Conservation (phyloP, 169 alveolate species). For the Sarcocystis neurona region DNA sequence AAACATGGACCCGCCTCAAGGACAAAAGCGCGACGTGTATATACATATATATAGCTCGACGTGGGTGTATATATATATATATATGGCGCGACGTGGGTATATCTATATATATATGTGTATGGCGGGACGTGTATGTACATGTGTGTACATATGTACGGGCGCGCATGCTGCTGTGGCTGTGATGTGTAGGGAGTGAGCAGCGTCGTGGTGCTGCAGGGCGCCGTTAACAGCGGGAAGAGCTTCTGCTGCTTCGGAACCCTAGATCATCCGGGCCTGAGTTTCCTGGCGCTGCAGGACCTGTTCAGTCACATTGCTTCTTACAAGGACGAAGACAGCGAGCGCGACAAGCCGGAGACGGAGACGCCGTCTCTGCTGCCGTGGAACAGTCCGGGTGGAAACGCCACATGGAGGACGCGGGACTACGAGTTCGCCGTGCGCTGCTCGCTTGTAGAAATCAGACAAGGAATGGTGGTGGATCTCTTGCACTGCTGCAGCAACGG, state of each 20-base stretch:
- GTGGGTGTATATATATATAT: too few relatives aligned
- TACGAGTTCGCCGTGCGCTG: slow-evolving; percentile 44
- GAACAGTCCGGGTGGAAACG: background rate
- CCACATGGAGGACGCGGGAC: background rate
- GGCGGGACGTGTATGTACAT: too few relatives aligned
- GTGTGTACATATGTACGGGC: too few relatives aligned
- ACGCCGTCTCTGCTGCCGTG: slow-evolving; percentile 2
- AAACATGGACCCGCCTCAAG: too few relatives aligned
- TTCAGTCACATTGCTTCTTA: slow-evolving; percentile 57
- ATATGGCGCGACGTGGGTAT: too few relatives aligned
- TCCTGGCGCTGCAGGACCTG: slow-evolving; percentile 43
- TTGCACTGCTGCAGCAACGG: slow-evolving; percentile 27
- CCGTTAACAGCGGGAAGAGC: slow-evolving; percentile 51
- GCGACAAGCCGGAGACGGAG: slow-evolving; percentile 11
- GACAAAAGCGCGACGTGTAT: too few relatives aligned
- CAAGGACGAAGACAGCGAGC: background rate
- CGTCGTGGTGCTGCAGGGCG: slow-evolving; percentile 36
- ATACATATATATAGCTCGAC: too few relatives aligned
- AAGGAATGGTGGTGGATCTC: slow-evolving; percentile 41
- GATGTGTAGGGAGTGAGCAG: slow-evolving; percentile 53
- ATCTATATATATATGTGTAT: too few relatives aligned
- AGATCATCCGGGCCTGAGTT: slow-evolving; percentile 48
- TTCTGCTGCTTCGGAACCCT: slow-evolving; percentile 40
- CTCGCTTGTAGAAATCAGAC: slow-evolving; percentile 41
- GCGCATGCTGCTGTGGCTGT: slow-evolving; percentile 10